Evolutionary conservation across 106 monocot species (phyloP), one percentile per base, ranked within the genome.

Genomic region (Vanilla planifolia): DNA sequence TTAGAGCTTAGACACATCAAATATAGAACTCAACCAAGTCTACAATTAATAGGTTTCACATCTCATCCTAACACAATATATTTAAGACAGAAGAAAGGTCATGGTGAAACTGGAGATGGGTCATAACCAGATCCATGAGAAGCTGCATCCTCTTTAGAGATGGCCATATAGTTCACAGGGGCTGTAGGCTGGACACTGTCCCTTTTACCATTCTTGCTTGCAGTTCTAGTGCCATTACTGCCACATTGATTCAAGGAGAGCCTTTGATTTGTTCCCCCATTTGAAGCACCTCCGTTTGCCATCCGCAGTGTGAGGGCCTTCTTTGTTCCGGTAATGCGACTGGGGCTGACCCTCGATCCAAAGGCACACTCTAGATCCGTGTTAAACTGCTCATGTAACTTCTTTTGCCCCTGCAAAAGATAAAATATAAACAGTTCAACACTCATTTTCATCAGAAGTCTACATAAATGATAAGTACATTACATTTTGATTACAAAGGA

Each of bases 341-440:
- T 68, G 1, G 94, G 94, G 68, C 89, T 89, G 3, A 80, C 84
- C 63, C 66, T 72, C 15, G 88, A 85, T 1, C 92, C 92, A 33
- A 93, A 93, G 1, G 88, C 0, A 10, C 67, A 16, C 60, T 88
- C 84, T 48, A 81, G 78, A 36, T 93, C 89, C 0, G 89, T 72
- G 24, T 68, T 71, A 3, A 75, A 34, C 42, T 94, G 94, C 60
- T 95, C 89, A 21, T 70, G 68, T 34, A 80, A 77, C 67, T 73
- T 77, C 80, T 86, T 89, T 55, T 89, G 94, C 60, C 86, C 94
- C 94, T 95, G 75, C n/a, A 72, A 68, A 5, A n/a, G n/a, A n/a
- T n/a, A n/a, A n/a, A n/a, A n/a, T n/a, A n/a, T n/a, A n/a, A n/a
- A n/a, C n/a, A n/a, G n/a, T n/a, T n/a, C n/a, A n/a, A n/a, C n/a